A percentile compares a stretch with the other conserved stretches of the same genome.
These are phyloP conservation scores for Apiospora hydei DNA, from an alignment of 2,329 filamentous ascomycete species.

Conservation along the genomic window DNA sequence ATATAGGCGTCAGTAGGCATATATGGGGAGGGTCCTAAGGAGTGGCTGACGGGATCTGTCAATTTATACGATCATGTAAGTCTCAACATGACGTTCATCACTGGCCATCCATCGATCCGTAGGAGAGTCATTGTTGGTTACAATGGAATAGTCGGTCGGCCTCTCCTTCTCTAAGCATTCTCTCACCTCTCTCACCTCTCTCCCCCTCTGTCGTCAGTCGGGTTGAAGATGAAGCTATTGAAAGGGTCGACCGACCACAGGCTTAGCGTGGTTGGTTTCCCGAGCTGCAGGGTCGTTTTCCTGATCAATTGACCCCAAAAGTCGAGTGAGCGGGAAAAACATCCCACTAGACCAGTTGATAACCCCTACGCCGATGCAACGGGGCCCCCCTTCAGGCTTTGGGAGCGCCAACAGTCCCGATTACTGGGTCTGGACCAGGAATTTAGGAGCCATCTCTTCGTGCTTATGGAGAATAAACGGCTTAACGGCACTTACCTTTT, in stretches of 20 bases:
- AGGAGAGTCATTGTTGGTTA: neutral
- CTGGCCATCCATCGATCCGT: neutral
- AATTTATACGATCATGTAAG: slow-evolving; percentile 13
- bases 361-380: slow-evolving; percentile 20
- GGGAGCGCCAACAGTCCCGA: slow-evolving; percentile 3
- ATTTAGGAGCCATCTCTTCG: neutral
- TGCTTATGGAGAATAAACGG: slow-evolving; percentile 21
- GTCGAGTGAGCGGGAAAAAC: slow-evolving; percentile 7
- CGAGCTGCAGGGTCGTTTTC: neutral
- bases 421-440: slow-evolving; percentile 16
- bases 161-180: neutral
- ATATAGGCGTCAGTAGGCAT: neutral
- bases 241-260: slow-evolving; percentile 11
- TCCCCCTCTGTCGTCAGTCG: neutral
- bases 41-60: slow-evolving; percentile 8
- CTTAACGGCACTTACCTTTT: slow-evolving; percentile 15
- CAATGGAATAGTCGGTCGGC: neutral
- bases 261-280: slow-evolving; percentile 11
- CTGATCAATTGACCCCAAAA: slow-evolving; percentile 4
- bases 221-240: neutral
- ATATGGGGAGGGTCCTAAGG: slow-evolving; percentile 11
- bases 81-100: neutral
- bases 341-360: slow-evolving; percentile 4
- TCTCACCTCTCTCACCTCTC: neutral
- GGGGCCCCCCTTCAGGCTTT: slow-evolving; percentile 9